A percentile compares a stretch with the other conserved stretches of the same genome.
These are phyloP conservation scores for Stemphylium beticola DNA, from an alignment of 2,329 filamentous ascomycete species.

Conservation along the genomic window DNA sequence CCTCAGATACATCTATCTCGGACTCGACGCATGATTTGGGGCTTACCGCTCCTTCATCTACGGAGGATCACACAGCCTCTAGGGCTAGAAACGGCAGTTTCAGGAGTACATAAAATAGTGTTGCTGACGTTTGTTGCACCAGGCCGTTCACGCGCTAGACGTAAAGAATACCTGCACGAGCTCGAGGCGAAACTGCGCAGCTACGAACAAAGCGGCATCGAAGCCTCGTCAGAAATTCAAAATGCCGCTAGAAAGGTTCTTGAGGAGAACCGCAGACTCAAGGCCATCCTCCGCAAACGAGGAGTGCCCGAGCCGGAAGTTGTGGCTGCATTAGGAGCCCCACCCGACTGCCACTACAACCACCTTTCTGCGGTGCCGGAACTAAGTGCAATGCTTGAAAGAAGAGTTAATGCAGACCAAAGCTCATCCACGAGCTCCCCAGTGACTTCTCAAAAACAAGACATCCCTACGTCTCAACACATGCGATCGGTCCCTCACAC, in stretches of 20 bases:
- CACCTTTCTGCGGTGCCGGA: slow-evolving; percentile 35
- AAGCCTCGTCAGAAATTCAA: slow-evolving; percentile 75
- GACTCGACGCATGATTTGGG: no score
- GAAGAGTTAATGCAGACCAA: slow-evolving; percentile 32
- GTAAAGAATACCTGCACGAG: slow-evolving; percentile 75
- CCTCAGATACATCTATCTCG: no score
- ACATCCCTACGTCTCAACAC: slow-evolving; percentile 23
- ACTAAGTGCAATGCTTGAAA: slow-evolving; percentile 41
- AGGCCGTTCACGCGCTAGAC: slow-evolving; percentile 72
- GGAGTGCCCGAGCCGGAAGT: slow-evolving; percentile 66
- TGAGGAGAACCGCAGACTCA: slow-evolving; percentile 71
- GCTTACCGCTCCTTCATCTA: background rate
- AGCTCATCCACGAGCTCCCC: slow-evolving; percentile 28
- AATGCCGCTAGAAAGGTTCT: slow-evolving; percentile 70
- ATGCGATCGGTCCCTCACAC: slow-evolving; percentile 29
- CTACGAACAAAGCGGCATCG: slow-evolving; percentile 69
- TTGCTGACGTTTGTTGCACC: slow-evolving; percentile 13
- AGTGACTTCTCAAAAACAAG: slow-evolving; percentile 18
- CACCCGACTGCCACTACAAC: slow-evolving; percentile 34
- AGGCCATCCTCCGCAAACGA: slow-evolving; percentile 63
- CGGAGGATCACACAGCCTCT: background rate
- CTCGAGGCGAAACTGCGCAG: slow-evolving; percentile 68
- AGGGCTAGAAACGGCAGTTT: background rate
- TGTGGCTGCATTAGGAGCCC: slow-evolving; percentile 32
- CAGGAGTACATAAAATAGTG: background rate